A percentile compares a stretch with the other conserved stretches of the same genome.
phyloP scores from a whole-genome alignment of 257 asterid species.

The Rehmannia glutinosa region DNA sequence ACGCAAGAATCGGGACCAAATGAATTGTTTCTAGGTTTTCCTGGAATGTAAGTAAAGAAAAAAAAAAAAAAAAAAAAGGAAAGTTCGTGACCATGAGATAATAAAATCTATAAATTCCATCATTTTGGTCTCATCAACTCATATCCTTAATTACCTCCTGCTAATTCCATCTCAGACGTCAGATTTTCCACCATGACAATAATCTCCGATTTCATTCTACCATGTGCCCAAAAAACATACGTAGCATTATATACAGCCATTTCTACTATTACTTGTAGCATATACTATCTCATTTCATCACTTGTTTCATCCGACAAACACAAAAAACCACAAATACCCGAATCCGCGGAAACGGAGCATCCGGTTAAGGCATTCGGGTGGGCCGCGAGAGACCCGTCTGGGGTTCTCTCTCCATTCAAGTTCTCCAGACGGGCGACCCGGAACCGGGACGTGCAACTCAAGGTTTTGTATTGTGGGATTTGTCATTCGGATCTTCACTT shows the following conservation, averaged over 20 bases:
- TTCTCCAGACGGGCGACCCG: constrained; percentile 24
- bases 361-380: constrained; percentile 27
- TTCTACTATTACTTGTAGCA: not conserved
- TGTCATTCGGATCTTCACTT: constrained; percentile 42
- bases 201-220: not conserved
- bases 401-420: constrained; percentile 28
- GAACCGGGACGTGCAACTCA: constrained; percentile 30
- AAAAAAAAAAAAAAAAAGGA: no score
- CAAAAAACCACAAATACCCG: not conserved
- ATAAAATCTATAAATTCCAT: not conserved
- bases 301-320: not conserved
- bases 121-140: not conserved
- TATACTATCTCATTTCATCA: not conserved
- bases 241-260: not conserved
- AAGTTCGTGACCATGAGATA: no score
- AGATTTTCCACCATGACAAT: not conserved
- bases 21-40: no score
- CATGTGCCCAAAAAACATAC: not conserved
- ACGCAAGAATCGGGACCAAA: not conserved
- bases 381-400: constrained; percentile 36
- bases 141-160: not conserved
- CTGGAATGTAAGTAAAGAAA: no score
- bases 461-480: constrained; percentile 35
- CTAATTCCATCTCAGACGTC: not conserved
- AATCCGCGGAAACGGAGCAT: not conserved